Percentiles rank a stretch among this genome's conserved stretches.
Evolutionary conservation across 768 basidiomycete species (phyloP).

Genomic region (Amanita brunnescens): DNA sequence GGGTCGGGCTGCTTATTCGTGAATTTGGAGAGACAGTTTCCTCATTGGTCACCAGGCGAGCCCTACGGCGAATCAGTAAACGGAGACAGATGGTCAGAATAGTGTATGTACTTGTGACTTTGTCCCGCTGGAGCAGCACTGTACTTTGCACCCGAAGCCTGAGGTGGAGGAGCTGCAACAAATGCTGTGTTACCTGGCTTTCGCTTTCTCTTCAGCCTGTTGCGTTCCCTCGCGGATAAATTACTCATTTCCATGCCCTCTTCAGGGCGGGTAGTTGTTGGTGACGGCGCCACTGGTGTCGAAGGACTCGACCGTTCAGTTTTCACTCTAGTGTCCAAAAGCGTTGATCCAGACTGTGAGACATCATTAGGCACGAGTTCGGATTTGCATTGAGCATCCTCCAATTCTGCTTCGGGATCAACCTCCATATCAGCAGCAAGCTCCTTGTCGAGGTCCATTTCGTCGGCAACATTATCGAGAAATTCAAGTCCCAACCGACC

Average conservation of each 20-base stretch:
- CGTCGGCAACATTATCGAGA: constrained; percentile 69
- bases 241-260: constrained; percentile 41
- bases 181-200: constrained; percentile 81
- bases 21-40: constrained; percentile 42
- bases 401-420: constrained; percentile 28
- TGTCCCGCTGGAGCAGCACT: constrained; percentile 46
- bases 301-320: constrained; percentile 25
- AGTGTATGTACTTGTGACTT: constrained; percentile 43
- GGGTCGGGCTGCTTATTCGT: constrained; percentile 50
- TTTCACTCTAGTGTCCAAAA: neutral
- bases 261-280: constrained; percentile 31
- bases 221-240: constrained; percentile 87
- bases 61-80: constrained; percentile 32
- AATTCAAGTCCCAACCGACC: constrained; percentile 82
- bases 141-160: constrained; percentile 53
- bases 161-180: constrained; percentile 64
- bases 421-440: constrained; percentile 50
- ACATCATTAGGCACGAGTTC: constrained; percentile 20
- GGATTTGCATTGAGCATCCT: constrained; percentile 30
- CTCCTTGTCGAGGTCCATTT: constrained; percentile 83
- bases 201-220: constrained; percentile 90
- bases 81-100: neutral
- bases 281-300: constrained; percentile 43
- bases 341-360: neutral
- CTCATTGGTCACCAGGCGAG: constrained; percentile 63